A percentile compares a stretch with the other conserved stretches of the same genome.
phyloP scores from a whole-genome alignment of 2,329 filamentous ascomycete genomes.

The Penicillium sp. region DNA sequence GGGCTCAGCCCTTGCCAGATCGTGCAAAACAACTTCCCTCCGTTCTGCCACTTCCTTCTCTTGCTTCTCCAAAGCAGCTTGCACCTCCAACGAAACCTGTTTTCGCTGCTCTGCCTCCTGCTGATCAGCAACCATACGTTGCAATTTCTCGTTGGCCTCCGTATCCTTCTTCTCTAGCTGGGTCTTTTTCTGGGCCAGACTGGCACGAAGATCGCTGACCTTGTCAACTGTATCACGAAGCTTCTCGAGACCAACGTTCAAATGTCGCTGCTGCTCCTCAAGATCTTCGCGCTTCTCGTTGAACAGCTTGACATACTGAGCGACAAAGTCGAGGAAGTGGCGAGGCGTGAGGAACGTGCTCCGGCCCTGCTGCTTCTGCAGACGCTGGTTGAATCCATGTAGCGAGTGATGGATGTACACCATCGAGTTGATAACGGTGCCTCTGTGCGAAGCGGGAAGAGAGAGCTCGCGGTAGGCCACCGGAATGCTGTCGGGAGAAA shows the following conservation, averaged over 20 bases:
- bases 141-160: constrained; percentile 94
- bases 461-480: constrained; percentile 82
- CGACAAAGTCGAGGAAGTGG: constrained; percentile 96
- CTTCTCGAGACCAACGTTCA: constrained; percentile 98
- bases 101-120: constrained; percentile 90
- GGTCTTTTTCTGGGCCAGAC: constrained; percentile 87
- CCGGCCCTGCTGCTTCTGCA: constrained; percentile 87
- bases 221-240: constrained; percentile 95
- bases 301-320: constrained; percentile 94
- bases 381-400: constrained; percentile 78
- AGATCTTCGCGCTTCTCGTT: constrained; percentile 98
- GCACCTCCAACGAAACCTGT: constrained; percentile 80
- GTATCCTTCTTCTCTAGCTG: constrained; percentile 90
- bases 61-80: constrained; percentile 79
- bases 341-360: constrained; percentile 90
- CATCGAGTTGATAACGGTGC: constrained; percentile 95
- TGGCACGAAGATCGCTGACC: constrained; percentile 84
- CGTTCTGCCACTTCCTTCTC: constrained; percentile 80
- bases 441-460: constrained; percentile 82
- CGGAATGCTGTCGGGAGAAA: constrained; percentile 83
- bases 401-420: constrained; percentile 97
- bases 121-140: constrained; percentile 95
- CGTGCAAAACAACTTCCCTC: constrained; percentile 76
- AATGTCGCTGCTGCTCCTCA: constrained; percentile 95
- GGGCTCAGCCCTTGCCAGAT: constrained; percentile 86